A percentile compares a stretch with the other conserved stretches of the same genome.
These are phyloP conservation scores for Jatropha curcas DNA, from an alignment of 345 rosid species.

Conservation along the genomic window DNA sequence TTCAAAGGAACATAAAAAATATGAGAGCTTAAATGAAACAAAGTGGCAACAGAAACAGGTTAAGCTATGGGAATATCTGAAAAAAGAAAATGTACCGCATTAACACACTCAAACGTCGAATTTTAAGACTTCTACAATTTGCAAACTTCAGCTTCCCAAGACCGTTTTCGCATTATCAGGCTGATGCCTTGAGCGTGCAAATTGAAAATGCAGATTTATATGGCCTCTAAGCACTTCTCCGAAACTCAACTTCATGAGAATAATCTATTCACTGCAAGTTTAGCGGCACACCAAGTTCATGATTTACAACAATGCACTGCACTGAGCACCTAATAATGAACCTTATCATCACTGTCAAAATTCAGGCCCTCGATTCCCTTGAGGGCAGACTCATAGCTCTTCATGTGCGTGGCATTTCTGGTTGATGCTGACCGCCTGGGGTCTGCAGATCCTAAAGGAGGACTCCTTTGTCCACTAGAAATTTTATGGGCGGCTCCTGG, in stretches of 20 bases:
- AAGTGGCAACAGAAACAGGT: constrained; percentile 3
- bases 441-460: constrained; percentile 59
- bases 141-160: constrained; percentile 7
- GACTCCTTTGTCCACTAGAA: constrained; percentile 50
- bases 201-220: constrained; percentile 9
- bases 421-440: constrained; percentile 59
- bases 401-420: constrained; percentile 42
- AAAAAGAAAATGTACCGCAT: not conserved
- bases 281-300: constrained; percentile 28
- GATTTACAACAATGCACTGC: constrained; percentile 37
- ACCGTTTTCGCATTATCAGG: constrained; percentile 8
- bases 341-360: constrained; percentile 54
- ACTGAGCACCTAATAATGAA: constrained; percentile 38
- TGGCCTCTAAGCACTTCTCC: constrained; percentile 20
- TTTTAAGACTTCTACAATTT: constrained; percentile 10
- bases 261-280: constrained; percentile 16
- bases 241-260: constrained; percentile 15
- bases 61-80: not conserved
- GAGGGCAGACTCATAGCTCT: constrained; percentile 59
- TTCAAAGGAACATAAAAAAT: not conserved
- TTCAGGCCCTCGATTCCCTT: constrained; percentile 69
- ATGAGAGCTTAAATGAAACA: not conserved
- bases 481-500: constrained; percentile 49
- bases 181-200: not conserved
- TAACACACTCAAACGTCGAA: constrained; percentile 10